These are phyloP conservation scores for Wickerhamiella domercqiae DNA, from an alignment of 805 yeast genomes.

Conservation along the genomic window DNA sequence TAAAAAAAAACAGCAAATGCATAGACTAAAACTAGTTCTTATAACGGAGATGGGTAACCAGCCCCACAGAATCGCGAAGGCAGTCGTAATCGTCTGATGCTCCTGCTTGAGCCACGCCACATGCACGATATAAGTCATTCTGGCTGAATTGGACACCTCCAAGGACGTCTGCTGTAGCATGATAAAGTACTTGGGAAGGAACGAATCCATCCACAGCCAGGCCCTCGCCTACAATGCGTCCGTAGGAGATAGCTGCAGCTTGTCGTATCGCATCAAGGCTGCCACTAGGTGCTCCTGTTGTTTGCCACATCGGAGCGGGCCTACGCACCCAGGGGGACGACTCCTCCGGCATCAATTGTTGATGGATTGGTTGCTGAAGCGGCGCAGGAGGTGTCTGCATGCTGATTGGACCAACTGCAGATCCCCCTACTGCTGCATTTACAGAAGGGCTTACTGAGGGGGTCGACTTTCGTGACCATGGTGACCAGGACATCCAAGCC, in stretches of 20 bases:
- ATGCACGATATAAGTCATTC: conserved; percentile 20
- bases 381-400: background rate
- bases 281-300: background rate
- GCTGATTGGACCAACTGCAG: conserved; percentile 1
- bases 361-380: background rate
- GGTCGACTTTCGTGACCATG: background rate
- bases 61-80: conserved; percentile 22
- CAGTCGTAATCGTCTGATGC: conserved; percentile 15
- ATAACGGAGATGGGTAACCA: conserved; percentile 20
- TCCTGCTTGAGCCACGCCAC: conserved; percentile 11
- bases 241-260: conserved; percentile 18
- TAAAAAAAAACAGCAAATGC: no score
- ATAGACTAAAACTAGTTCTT: no score
- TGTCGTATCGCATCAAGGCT: conserved; percentile 10
- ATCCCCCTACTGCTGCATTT: background rate
- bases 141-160: conserved; percentile 16
- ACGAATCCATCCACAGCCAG: conserved; percentile 23
- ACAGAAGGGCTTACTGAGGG: conserved; percentile 2
- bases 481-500: background rate
- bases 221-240: conserved; percentile 13
- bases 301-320: conserved; percentile 1
- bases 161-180: conserved; percentile 16
- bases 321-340: background rate
- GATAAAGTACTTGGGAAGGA: conserved; percentile 23
- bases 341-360: background rate